Evolutionary conservation across 108 stramenopile genomes (phyloP), one percentile per base, ranked within the genome.

Genomic region (Poteriospumella lacustris): DNA sequence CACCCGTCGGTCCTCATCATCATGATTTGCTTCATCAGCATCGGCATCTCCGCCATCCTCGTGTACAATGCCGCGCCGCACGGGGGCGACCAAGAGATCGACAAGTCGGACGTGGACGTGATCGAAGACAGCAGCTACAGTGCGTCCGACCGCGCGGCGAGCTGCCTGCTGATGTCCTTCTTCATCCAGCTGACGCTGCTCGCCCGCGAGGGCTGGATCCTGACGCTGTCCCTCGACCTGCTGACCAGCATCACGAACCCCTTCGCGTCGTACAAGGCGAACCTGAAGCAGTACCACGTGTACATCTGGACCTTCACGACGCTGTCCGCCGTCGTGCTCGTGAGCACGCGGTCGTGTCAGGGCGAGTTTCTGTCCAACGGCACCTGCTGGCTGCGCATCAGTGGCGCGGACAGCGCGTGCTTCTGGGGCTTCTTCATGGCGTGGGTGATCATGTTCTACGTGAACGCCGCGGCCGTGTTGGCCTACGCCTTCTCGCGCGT

Each of bases 331-430:
- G 28, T 73, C 28, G 36, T 24, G 9, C 42, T 73, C 5, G 43
- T 19, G 19, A 73, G 36, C 36, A 24, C 26, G 5, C 5, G 31
- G 3, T 42, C 70, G 28, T 73, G 70, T 73, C 70, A 73, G 36
- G 70, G 70, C 9, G 47, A 56, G 36, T 64, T 64, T 24, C 44
- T 73, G 9, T 9, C 3, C 19, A 56, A 73, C 42, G 70, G 70
- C 5, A 73, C 47, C 26, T 73, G 70, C 33, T 73, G 70, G 70
- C 70, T 73, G 9, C 70, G 47, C 33, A 73, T 73, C 5, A 19
- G 33, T 26, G 36, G 5, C 42, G n/a, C 42, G 9, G 9, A 36
- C 9, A 33, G 36, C 42, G 19, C 40, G 5, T 73, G 70, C 36
- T 38, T 73, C 5, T 73, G 70, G 70, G 70, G 70, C 31, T 73